These are phyloP conservation scores for Ganoderma lucidum DNA, from an alignment of 1,284 basidiomycete species.

Conservation along the genomic window DNA sequence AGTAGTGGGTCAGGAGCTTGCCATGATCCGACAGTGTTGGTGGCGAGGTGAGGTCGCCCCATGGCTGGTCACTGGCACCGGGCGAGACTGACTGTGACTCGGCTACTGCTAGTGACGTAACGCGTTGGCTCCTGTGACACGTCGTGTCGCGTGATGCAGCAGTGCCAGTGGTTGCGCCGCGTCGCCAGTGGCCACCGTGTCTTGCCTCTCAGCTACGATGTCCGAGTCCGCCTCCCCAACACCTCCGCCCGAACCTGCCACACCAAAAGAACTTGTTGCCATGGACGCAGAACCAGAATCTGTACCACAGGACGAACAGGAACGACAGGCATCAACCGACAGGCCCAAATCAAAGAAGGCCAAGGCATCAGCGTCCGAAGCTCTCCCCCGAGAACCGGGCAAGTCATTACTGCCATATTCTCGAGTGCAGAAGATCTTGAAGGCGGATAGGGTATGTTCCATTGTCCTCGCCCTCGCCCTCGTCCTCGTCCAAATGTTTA, in stretches of 20 bases:
- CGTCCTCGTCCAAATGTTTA: no score
- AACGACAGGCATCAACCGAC: background rate
- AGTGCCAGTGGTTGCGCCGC: background rate
- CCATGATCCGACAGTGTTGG: no score
- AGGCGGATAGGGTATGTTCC: slow-evolving; percentile 72
- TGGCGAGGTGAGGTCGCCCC: no score
- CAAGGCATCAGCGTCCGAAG: slow-evolving; percentile 19
- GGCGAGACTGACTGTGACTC: no score
- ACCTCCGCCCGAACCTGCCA: background rate
- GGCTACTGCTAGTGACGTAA: background rate
- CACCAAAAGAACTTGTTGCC: background rate
- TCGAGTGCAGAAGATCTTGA: slow-evolving; percentile 81
- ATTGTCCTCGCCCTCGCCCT: no score
- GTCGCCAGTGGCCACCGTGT: background rate
- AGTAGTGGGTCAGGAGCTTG: no score
- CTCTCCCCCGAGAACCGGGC: slow-evolving; percentile 46
- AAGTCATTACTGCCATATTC: slow-evolving; percentile 75
- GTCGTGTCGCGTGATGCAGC: slow-evolving; percentile 5
- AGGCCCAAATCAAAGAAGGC: slow-evolving; percentile 22
- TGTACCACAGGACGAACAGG: background rate
- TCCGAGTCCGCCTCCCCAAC: background rate
- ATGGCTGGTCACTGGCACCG: no score
- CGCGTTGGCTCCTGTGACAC: background rate
- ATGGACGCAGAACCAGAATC: background rate
- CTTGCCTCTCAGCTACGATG: background rate